Percentiles rank a stretch among this genome's conserved stretches.
These are phyloP conservation scores for Fusarium verticillioides DNA, from an alignment of 2,329 filamentous ascomycete genomes.

Conservation along the genomic window DNA sequence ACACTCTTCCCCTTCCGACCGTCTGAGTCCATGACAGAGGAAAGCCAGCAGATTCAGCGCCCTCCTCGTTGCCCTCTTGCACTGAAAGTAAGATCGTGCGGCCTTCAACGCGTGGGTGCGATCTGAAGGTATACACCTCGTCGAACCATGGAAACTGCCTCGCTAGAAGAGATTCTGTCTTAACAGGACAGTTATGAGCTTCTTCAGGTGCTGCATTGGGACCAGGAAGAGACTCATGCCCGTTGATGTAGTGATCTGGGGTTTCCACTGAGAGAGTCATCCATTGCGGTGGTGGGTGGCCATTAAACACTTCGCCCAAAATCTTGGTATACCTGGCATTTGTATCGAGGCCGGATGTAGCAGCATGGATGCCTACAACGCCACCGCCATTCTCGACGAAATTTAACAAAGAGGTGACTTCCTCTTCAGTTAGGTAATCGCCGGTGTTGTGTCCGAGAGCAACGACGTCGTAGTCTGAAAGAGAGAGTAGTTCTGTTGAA, in stretches of 20 bases:
- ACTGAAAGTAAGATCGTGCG: not conserved
- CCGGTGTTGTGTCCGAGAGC: conserved; percentile 22
- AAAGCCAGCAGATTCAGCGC: not conserved
- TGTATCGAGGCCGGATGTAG: not conserved
- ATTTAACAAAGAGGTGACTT: not conserved
- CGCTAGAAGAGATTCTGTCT: accelerated
- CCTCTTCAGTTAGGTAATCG: not conserved
- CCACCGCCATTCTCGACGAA: conserved; percentile 19
- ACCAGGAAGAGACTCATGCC: not conserved
- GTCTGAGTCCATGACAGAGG: conserved; percentile 18
- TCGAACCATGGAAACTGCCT: conserved; percentile 7
- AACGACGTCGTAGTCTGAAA: conserved; percentile 5
- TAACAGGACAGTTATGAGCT: not conserved
- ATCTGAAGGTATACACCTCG: conserved; percentile 26
- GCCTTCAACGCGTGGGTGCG: not conserved
- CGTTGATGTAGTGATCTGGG: not conserved
- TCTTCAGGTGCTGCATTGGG: not conserved
- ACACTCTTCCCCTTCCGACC: conserved; percentile 12
- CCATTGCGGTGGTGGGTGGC: conserved; percentile 23
- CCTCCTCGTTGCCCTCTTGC: accelerated
- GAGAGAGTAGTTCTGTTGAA: not conserved
- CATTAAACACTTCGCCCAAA: conserved; percentile 14
- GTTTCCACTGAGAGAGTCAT: not conserved
- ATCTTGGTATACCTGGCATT: conserved; percentile 7
- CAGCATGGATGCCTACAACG: conserved; percentile 29